Base-by-base conservation (phyloP, 148 eudicot genomes). In the Heliosperma pusillum region DNA sequence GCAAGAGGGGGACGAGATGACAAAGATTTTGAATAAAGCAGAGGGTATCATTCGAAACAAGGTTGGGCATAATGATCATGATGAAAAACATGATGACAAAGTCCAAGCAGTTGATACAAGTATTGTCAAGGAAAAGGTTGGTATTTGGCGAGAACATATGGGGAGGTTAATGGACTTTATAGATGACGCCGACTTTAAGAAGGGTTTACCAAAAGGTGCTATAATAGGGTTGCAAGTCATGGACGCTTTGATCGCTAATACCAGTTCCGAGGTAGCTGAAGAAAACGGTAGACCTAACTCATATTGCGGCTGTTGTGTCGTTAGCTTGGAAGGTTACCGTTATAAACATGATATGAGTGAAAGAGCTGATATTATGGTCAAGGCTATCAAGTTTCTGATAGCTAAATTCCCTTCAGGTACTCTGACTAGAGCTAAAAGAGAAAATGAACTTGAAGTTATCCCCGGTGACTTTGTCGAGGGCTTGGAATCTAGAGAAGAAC, bases 401-500 rank as follows among this genome's bases (percentile, higher is more conserved):
- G 30, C 2, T 9, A 25, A 25, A 22, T 10, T 4, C 10, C 65
- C 65, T 1, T 11, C 1, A 17, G 30, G 8, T 21, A 0, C 19
- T 4, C 11, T 47, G 26, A 44, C 30, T 69, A 21, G 27, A 69
- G 33, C 19, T 22, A 20, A 10, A 69, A 45, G 9, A 2, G 26
- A 0, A 1, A 17, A 22, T 13, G 63, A 71, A 10, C 30, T 53
- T 3, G 57, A 71, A 55, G 0, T 26, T 12, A 40, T 72, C 3
- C 52, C 66, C 7, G 6, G 17, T 36, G 67, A 61, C n/a, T 73
- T 73, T 15, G 5, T 73, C 6, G 26, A 12, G 36, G 40, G 57
- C 56, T 61, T 73, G 76, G 16, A n/a, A 13, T 73, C 76, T 0
- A 73, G 76, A 25, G 76, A 60, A 3, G 11, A 22, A 17, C 67